phyloP scores from a whole-genome alignment of 23 red algal species.

The Cyanidioschyzon merolae region DNA sequence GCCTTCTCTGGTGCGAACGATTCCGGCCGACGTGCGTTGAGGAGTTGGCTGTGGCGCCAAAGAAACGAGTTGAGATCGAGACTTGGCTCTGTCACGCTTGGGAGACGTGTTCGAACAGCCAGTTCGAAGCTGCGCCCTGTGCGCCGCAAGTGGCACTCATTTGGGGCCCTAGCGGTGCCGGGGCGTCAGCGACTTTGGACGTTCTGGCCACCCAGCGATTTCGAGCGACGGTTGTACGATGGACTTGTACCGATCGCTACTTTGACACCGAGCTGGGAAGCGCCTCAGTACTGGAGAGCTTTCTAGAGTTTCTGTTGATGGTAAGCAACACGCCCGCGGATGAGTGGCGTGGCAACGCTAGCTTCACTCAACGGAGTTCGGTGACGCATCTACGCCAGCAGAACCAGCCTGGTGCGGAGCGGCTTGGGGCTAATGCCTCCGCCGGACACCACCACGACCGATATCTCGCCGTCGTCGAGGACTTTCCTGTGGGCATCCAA shows the following conservation, averaged over 20 bases:
- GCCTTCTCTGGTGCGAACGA: not conserved
- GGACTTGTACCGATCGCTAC: not conserved
- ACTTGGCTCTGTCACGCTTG: not conserved
- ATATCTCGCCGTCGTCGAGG: not conserved
- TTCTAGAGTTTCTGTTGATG: not conserved
- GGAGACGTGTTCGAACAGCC: not conserved
- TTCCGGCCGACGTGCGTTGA: not conserved
- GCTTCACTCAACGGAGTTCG: not conserved
- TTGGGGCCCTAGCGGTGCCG: not conserved
- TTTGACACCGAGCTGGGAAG: not conserved
- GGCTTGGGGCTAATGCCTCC: not conserved
- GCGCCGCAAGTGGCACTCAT: not conserved
- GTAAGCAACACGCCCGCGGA: not conserved
- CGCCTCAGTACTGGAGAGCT: not conserved
- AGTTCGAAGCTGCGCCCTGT: not conserved
- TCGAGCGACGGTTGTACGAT: not conserved
- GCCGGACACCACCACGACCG: not conserved
- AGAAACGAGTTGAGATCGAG: not conserved
- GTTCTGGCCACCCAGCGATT: not conserved
- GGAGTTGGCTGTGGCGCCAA: not conserved
- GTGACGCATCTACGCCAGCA: not conserved
- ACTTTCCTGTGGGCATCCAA: not conserved
- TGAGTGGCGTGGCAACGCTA: not conserved
- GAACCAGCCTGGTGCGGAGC: not conserved
- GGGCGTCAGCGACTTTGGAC: not conserved